phyloP scores from a whole-genome alignment of 1,284 basidiomycete genomes.

The Ustilago esculenta region DNA sequence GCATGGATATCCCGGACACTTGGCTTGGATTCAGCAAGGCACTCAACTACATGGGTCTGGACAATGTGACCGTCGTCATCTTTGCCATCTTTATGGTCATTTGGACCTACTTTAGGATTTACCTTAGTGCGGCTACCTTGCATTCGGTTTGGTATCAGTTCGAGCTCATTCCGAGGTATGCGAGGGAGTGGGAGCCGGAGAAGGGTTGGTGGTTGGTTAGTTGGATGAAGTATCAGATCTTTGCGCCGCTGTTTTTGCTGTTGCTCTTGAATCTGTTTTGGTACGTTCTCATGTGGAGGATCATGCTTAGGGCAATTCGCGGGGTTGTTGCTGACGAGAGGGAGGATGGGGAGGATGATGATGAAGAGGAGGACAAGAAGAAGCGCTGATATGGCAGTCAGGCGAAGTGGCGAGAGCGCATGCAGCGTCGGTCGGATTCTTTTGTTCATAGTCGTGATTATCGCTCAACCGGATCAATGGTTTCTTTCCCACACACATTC shows the following conservation, averaged over 20 bases:
- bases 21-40: slow-evolving; percentile 73
- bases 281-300: slow-evolving; percentile 64
- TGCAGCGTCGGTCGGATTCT: too few relatives aligned
- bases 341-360: slow-evolving; percentile 63
- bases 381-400: too few relatives aligned
- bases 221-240: slow-evolving; percentile 66
- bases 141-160: slow-evolving; percentile 87
- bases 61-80: slow-evolving; percentile 47
- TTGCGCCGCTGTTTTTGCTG: slow-evolving; percentile 62
- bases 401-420: too few relatives aligned
- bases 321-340: slow-evolving; percentile 55
- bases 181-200: slow-evolving; percentile 57
- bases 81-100: slow-evolving; percentile 62
- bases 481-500: too few relatives aligned
- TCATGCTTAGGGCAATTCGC: slow-evolving; percentile 52
- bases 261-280: slow-evolving; percentile 65
- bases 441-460: too few relatives aligned
- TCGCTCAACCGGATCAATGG: too few relatives aligned
- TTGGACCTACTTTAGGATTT: slow-evolving; percentile 87
- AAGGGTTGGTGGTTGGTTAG: slow-evolving; percentile 62
- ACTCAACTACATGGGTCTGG: slow-evolving; percentile 64
- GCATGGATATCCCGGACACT: slow-evolving; percentile 94
- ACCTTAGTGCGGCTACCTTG: slow-evolving; percentile 85
- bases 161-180: slow-evolving; percentile 74
- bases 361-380: slow-evolving; percentile 52